Evolutionary conservation across 352 stramenopile species (phyloP).

Genomic region (Phytophthora pluvialis): DNA sequence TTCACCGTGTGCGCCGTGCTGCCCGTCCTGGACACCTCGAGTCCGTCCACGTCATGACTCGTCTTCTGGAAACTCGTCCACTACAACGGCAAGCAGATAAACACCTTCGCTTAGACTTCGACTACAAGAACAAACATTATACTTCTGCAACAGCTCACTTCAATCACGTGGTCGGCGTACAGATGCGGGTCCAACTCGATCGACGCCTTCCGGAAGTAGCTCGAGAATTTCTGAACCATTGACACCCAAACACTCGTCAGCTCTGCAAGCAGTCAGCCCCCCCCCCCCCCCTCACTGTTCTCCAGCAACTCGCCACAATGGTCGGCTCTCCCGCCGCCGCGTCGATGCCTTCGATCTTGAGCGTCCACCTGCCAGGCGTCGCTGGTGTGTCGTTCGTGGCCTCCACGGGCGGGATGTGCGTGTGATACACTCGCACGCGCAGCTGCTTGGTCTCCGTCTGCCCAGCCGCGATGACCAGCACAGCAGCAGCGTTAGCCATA

Average conservation of each 20-base stretch:
- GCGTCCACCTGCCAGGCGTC: slow-evolving; percentile 59
- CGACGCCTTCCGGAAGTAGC: slow-evolving; percentile 77
- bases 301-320: slow-evolving; percentile 47
- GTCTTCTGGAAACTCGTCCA: slow-evolving; percentile 84
- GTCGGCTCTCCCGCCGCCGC: slow-evolving; percentile 32
- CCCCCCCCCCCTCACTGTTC: too few relatives aligned
- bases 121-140: too few relatives aligned
- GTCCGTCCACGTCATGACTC: slow-evolving; percentile 61
- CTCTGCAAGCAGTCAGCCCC: too few relatives aligned
- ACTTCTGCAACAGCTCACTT: slow-evolving; percentile 38
- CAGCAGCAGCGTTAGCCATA: too few relatives aligned
- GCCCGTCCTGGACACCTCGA: slow-evolving; percentile 62
- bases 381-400: slow-evolving; percentile 39
- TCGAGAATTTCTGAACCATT: slow-evolving; percentile 69
- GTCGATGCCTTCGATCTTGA: slow-evolving; percentile 68
- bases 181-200: slow-evolving; percentile 75
- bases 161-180: slow-evolving; percentile 73
- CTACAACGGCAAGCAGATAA: slow-evolving; percentile 18
- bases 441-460: slow-evolving; percentile 67
- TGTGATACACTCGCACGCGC: slow-evolving; percentile 66
- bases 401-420: slow-evolving; percentile 54
- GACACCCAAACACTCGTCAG: background rate
- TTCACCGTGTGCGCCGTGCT: slow-evolving; percentile 63
- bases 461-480: too few relatives aligned
- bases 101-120: too few relatives aligned